Conservation (phyloP, 495 filamentous ascomycete genomes). For the Acidomyces sp. region DNA sequence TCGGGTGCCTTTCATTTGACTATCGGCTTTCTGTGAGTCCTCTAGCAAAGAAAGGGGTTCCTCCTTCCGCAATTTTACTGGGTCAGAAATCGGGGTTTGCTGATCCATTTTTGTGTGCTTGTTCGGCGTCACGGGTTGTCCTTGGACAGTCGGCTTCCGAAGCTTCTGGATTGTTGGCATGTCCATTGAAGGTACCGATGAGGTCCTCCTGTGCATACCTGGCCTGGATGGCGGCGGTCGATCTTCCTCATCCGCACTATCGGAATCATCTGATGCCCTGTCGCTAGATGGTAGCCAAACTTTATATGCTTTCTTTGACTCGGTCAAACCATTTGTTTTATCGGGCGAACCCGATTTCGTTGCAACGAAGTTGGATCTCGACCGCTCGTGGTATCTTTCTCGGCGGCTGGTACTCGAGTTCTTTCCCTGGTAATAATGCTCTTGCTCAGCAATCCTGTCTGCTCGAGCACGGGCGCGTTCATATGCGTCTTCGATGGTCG, state of each 20-base stretch:
- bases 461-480: constrained; percentile 8
- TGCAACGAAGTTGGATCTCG: constrained; percentile 5
- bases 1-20: too few species aligned
- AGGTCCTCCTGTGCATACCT: constrained; percentile 33
- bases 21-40: too few species aligned
- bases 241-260: constrained; percentile 6
- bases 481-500: constrained; percentile 10
- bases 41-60: constrained; percentile 6
- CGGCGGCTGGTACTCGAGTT: not conserved
- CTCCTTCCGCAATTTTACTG: constrained; percentile 28
- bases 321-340: constrained; percentile 1
- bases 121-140: constrained; percentile 25
- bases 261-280: constrained; percentile 20
- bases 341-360: constrained; percentile 6
- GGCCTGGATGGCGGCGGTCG: constrained; percentile 8
- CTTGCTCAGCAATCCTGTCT: not conserved
- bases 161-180: constrained; percentile 47
- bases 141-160: constrained; percentile 29
- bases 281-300: constrained; percentile 31
- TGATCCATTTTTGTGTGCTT: constrained; percentile 13
- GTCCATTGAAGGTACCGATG: constrained; percentile 44
- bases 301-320: constrained; percentile 24
- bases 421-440: constrained; percentile 8
- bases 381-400: constrained; percentile 1
- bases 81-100: constrained; percentile 23